These are phyloP conservation scores for Heliamphora pulchella DNA, from an alignment of 179 eudicot genomes.

Conservation along the genomic window DNA sequence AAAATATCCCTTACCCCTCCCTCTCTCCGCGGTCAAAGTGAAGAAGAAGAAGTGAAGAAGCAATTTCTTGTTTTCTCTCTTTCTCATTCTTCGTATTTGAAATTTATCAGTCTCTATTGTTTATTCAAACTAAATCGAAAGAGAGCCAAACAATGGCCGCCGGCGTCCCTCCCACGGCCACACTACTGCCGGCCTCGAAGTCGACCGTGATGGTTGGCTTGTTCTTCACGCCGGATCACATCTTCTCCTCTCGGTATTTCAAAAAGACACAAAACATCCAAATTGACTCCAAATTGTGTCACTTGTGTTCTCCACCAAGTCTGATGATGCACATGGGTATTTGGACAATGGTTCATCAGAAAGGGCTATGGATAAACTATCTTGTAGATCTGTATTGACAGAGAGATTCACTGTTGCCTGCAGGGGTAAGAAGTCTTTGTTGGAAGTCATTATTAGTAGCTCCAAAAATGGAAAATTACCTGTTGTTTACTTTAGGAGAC, in stretches of 20 bases:
- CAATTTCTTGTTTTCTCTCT: no score
- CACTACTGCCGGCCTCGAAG: no score
- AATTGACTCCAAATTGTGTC: slow-evolving; percentile 25
- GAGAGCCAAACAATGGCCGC: no score
- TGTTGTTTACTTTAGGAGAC: slow-evolving; percentile 71
- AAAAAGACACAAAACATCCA: slow-evolving; percentile 43
- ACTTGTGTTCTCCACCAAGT: slow-evolving; percentile 25
- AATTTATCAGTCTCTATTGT: no score
- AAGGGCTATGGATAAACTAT: slow-evolving; percentile 21
- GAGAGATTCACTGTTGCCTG: slow-evolving; percentile 22
- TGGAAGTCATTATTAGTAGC: slow-evolving; percentile 22
- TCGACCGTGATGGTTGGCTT: slow-evolving; percentile 76
- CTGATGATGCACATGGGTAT: slow-evolving; percentile 20
- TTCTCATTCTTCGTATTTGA: no score
- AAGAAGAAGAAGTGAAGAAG: no score
- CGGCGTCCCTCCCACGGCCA: no score
- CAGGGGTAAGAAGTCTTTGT: slow-evolving; percentile 19
- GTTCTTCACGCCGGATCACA: slow-evolving; percentile 46
- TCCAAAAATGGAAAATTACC: slow-evolving; percentile 21
- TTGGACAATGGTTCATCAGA: slow-evolving; percentile 25
- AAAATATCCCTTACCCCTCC: no score
- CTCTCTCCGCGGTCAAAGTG: no score
- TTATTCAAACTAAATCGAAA: no score
- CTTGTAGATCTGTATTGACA: slow-evolving; percentile 22
- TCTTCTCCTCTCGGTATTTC: slow-evolving; percentile 31